These are phyloP conservation scores for Trichophyton rubrum DNA, from an alignment of 2,329 filamentous ascomycete species.

Conservation along the genomic window DNA sequence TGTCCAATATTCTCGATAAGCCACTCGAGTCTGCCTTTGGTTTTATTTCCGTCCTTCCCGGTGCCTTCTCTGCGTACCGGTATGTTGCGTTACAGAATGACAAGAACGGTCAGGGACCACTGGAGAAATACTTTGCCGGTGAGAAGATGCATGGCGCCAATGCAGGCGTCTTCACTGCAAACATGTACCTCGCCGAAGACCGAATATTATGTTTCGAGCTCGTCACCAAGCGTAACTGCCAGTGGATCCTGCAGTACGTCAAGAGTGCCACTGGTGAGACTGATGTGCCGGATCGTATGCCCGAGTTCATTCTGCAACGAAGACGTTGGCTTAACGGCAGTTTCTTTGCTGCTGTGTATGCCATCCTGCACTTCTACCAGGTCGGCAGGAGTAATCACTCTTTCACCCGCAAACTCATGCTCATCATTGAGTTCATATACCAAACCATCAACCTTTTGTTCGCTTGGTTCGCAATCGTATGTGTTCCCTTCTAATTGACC, in stretches of 20 bases:
- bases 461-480: conserved; percentile 86
- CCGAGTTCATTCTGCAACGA: conserved; percentile 88
- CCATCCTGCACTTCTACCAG: conserved; percentile 88
- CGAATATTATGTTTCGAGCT: conserved; percentile 55
- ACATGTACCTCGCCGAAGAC: conserved; percentile 47
- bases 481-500: conserved; percentile 14
- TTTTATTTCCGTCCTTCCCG: conserved; percentile 91
- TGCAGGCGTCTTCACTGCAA: conserved; percentile 93
- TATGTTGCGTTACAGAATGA: conserved; percentile 93
- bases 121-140: conserved; percentile 94
- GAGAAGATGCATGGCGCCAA: conserved; percentile 91
- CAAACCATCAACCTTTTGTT: conserved; percentile 95
- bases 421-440: conserved; percentile 87
- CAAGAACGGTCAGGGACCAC: conserved; percentile 79
- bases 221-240: conserved; percentile 91
- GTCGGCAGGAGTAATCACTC: conserved; percentile 91
- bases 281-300: conserved; percentile 86
- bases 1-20: conserved; percentile 98
- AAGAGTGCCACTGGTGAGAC: conserved; percentile 96
- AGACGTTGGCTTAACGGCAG: conserved; percentile 95
- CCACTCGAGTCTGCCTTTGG: conserved; percentile 94
- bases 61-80: conserved; percentile 96
- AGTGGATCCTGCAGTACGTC: conserved; percentile 96
- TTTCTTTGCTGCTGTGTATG: conserved; percentile 95
- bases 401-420: conserved; percentile 71